Evolutionary conservation across 768 basidiomycete genomes (phyloP), one percentile per base, ranked within the genome.

Genomic region (Kwoniella dendrophila): DNA sequence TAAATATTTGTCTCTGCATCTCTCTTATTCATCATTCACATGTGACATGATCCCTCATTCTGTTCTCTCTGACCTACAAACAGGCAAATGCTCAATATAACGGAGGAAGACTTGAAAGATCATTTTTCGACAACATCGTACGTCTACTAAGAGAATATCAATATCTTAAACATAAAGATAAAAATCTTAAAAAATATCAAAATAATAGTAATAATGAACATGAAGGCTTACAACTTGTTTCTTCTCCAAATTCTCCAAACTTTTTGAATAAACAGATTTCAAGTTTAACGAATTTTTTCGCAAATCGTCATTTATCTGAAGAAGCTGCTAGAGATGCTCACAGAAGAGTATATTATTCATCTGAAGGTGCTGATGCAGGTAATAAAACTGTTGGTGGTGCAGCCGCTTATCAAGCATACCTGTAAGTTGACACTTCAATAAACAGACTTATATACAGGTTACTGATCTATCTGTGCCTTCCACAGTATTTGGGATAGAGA

Each of bases 121-220:
- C 67, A 20, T 75, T 76, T 62, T 75, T 78, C 53, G 77, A 78
- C 51, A 70, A 71, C 30, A 74, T 78, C 50, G 73, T 76, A 50
- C 36, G 76, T 74, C 27, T 50, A 7, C 24, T 55, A 16, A 44
- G 44, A 24, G 60, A 47, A 48, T 55, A 55, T 43, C 53, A 62
- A 49, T 22, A 33, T 18, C 26, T 62, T 3, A 36, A 55, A 22
- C 10, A 33, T 47, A 48, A 51, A 49, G 34, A 27, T 20, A 33
- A 59, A 32, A 16, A 14, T 44, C 56, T 14, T 43, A 20, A 43
- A 20, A 43, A 11, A 7, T 20, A 43, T 11, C 41, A 43, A 43
- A 20, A 20, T 20, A 43, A 20, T n/a, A n/a, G n/a, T n/a, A n/a
- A 56, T 12, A 20, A 24, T 20, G 40, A 56, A 45, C 41, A 16